Conservation (phyloP, 257 asterid species). For the Solanum paucissectum region DNA sequence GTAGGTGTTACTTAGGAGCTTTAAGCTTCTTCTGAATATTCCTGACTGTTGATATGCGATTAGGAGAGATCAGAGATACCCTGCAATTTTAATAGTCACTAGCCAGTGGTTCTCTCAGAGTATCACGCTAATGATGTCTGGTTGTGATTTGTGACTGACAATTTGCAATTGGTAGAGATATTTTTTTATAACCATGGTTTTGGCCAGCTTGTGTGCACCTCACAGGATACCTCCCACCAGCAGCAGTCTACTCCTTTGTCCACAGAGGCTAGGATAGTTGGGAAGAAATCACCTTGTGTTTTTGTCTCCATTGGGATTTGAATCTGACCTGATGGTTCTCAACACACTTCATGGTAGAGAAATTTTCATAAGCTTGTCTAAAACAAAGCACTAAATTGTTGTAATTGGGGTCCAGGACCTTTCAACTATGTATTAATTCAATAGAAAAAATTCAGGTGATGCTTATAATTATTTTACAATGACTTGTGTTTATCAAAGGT, state of each 20-base stretch:
- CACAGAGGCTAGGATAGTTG: neutral
- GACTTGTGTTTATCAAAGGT: neutral
- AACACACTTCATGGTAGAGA: neutral
- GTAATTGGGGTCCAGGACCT: neutral
- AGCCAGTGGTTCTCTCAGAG: neutral
- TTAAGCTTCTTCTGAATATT: neutral
- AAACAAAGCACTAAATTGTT: neutral
- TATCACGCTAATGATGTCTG: neutral
- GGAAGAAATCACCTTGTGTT: neutral
- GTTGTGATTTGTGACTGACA: neutral
- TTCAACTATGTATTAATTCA: neutral
- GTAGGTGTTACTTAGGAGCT: neutral
- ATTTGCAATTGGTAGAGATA: neutral
- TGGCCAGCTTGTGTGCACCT: neutral
- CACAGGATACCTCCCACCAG: neutral
- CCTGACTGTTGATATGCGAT: neutral
- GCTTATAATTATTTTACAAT: neutral
- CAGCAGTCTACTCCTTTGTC: neutral
- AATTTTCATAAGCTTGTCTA: neutral
- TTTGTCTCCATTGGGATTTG: neutral
- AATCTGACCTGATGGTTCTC: neutral
- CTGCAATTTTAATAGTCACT: neutral
- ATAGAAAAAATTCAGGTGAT: neutral
- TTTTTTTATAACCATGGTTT: neutral
- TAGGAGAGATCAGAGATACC: neutral